Percentiles rank a stretch among this genome's conserved stretches.
These are phyloP conservation scores for Thalassiosira livingstoniorum DNA, from an alignment of 352 stramenopile genomes.

Conservation along the genomic window DNA sequence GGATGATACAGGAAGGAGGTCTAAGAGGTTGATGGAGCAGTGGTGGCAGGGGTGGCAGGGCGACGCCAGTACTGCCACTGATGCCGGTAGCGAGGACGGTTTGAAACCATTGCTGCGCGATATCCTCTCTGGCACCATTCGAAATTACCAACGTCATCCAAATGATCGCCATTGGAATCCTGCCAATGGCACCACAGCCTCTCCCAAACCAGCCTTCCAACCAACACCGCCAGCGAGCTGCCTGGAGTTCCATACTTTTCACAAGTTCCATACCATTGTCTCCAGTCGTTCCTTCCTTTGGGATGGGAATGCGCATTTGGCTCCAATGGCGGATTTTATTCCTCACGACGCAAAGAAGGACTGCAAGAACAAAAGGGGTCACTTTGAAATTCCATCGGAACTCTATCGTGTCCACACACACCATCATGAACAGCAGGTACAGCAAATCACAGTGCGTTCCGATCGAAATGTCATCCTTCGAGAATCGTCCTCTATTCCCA, in stretches of 20 bases:
- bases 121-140: slow-evolving; percentile 47
- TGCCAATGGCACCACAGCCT: background rate
- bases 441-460: slow-evolving; percentile 61
- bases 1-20: slow-evolving; percentile 24
- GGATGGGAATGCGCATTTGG: slow-evolving; percentile 44
- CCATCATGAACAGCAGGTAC: slow-evolving; percentile 32
- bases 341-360: slow-evolving; percentile 54
- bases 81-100: background rate
- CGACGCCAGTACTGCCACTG: background rate
- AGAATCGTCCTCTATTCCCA: slow-evolving; percentile 5
- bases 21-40: slow-evolving; percentile 10
- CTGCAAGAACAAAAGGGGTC: background rate
- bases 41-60: slow-evolving; percentile 23
- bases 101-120: slow-evolving; percentile 40
- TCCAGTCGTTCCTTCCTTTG: slow-evolving; percentile 56
- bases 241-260: slow-evolving; percentile 48
- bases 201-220: background rate
- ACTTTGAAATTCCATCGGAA: slow-evolving; percentile 27
- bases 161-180: background rate
- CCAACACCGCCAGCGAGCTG: background rate
- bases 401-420: too few relatives aligned
- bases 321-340: slow-evolving; percentile 74
- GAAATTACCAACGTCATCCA: background rate
- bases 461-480: slow-evolving; percentile 53
- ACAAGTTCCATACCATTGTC: slow-evolving; percentile 47